These are phyloP conservation scores for Vigna nakashimae DNA, from an alignment of 306 rosid genomes.

Conservation along the genomic window DNA sequence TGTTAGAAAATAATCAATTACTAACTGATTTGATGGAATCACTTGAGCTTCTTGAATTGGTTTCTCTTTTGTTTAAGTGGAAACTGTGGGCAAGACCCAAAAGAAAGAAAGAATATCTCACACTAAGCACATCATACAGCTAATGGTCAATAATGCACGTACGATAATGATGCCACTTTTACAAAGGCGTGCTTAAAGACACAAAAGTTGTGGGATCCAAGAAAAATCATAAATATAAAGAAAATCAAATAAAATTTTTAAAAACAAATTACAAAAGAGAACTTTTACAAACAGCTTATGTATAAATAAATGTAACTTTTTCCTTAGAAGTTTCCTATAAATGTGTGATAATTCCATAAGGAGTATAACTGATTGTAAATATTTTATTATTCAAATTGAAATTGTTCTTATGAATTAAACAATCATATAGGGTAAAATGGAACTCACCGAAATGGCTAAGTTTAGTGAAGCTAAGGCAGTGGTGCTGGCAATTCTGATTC, in stretches of 20 bases:
- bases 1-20: not conserved
- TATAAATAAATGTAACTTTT: too few species aligned
- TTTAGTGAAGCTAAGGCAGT: constrained; percentile 84
- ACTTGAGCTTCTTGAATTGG: not conserved
- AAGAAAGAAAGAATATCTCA: not conserved
- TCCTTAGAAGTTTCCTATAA: too few species aligned
- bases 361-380: too few species aligned
- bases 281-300: too few species aligned
- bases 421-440: too few species aligned
- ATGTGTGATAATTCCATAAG: too few species aligned
- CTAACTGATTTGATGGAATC: not conserved
- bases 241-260: too few species aligned
- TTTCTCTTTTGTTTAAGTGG: not conserved
- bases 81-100: too few species aligned
- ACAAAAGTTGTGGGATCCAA: not conserved
- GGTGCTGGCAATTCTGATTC: constrained; percentile 80
- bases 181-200: not conserved
- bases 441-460: constrained; percentile 77
- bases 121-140: constrained; percentile 3
- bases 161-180: not conserved
- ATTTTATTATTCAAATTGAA: too few species aligned
- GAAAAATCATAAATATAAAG: not conserved
- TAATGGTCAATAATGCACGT: not conserved
- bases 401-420: too few species aligned
- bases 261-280: too few species aligned